A percentile compares a stretch with the other conserved stretches of the same genome.
Conservation (phyloP, 257 asterid genomes). For the Solanum microdontum region DNA sequence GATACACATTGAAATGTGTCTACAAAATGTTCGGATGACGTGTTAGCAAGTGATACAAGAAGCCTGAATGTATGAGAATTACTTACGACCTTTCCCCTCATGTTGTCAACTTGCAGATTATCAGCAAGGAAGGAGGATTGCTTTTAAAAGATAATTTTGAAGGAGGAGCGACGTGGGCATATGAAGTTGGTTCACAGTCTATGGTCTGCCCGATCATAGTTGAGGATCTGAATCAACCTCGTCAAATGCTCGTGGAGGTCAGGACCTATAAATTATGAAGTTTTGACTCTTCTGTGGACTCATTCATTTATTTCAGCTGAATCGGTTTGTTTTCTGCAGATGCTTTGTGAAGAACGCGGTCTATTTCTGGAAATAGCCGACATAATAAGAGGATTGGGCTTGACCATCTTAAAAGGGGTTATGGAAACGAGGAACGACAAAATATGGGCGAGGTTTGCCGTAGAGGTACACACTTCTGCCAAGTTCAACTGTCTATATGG, state of each 20-base stretch:
- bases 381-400: constrained; percentile 73
- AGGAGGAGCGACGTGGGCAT: constrained; percentile 98
- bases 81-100: neutral
- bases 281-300: neutral
- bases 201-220: constrained; percentile 81
- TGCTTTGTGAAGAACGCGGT: constrained; percentile 82
- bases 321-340: constrained; percentile 23
- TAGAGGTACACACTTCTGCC: constrained; percentile 44
- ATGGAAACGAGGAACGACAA: constrained; percentile 78
- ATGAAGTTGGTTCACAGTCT: constrained; percentile 89
- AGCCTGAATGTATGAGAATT: neutral
- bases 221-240: constrained; percentile 83
- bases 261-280: neutral
- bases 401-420: constrained; percentile 81
- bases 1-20: neutral
- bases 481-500: neutral
- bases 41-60: neutral
- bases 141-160: constrained; percentile 49
- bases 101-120: constrained; percentile 34
- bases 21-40: neutral
- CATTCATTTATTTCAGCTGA: neutral
- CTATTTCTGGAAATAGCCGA: constrained; percentile 85
- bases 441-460: constrained; percentile 80
- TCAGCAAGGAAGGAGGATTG: constrained; percentile 64
- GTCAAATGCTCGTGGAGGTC: constrained; percentile 92